These are phyloP conservation scores for Aspergillus incahuasiensis DNA, from an alignment of 495 filamentous ascomycete genomes.

Conservation along the genomic window DNA sequence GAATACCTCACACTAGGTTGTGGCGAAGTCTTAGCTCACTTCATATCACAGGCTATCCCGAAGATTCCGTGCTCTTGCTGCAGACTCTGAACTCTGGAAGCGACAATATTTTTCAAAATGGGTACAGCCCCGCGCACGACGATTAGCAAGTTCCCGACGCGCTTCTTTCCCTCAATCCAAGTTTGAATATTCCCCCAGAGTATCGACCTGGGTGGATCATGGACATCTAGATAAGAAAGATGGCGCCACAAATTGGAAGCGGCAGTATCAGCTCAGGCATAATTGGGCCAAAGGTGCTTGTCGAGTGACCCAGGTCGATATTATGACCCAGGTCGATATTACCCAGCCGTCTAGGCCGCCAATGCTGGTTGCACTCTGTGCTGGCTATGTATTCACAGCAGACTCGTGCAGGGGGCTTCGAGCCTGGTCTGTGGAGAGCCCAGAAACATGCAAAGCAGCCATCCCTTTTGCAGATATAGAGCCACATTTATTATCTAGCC, in stretches of 20 bases:
- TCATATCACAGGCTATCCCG: slow-evolving; percentile 58
- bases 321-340: slow-evolving; percentile 73
- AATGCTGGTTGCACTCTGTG: slow-evolving; percentile 66
- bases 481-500: slow-evolving; percentile 27
- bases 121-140: slow-evolving; percentile 75
- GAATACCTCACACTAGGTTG: slow-evolving; percentile 2
- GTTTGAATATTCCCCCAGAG: slow-evolving; percentile 63
- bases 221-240: slow-evolving; percentile 51
- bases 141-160: slow-evolving; percentile 64
- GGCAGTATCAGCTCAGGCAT: slow-evolving; percentile 80
- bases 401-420: slow-evolving; percentile 65
- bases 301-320: slow-evolving; percentile 67
- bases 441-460: slow-evolving; percentile 35
- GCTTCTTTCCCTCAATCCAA: slow-evolving; percentile 31
- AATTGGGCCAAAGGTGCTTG: slow-evolving; percentile 90
- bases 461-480: slow-evolving; percentile 17
- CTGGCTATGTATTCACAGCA: slow-evolving; percentile 74
- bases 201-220: slow-evolving; percentile 81
- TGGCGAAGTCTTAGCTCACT: neutral
- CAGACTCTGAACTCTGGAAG: slow-evolving; percentile 91
- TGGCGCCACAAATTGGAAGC: slow-evolving; percentile 72
- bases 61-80: slow-evolving; percentile 67
- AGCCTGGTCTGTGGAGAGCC: slow-evolving; percentile 67
- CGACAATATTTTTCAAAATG: slow-evolving; percentile 82
- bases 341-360: slow-evolving; percentile 50